Conservation (phyloP, 176 grass and related monocot genomes). For the Oryza officinalis region DNA sequence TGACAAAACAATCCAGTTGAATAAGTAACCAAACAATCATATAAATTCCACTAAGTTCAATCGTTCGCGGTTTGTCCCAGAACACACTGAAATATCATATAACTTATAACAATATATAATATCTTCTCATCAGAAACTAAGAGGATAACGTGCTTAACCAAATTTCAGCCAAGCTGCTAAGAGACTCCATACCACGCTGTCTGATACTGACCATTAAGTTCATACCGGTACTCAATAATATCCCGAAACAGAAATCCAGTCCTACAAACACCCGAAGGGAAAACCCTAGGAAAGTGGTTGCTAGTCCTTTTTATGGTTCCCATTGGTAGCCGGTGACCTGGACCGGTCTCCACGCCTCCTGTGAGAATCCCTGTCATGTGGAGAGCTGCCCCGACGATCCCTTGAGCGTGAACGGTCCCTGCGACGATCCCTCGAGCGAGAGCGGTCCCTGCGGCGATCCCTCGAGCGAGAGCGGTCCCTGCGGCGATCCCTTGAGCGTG, state of each 20-base stretch:
- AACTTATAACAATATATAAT: not conserved
- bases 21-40: not conserved
- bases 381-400: slow-evolving; percentile 33
- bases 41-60: not conserved
- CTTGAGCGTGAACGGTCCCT: slow-evolving; percentile 39
- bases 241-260: not conserved
- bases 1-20: not conserved
- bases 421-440: slow-evolving; percentile 27
- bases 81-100: not conserved
- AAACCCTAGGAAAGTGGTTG: not conserved
- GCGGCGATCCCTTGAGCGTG: slow-evolving; percentile 23
- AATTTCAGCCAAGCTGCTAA: not conserved
- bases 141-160: not conserved
- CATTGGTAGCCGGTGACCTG: slow-evolving; percentile 40
- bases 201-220: not conserved
- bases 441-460: slow-evolving; percentile 38
- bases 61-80: not conserved
- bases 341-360: slow-evolving; percentile 50
- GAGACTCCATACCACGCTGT: slow-evolving; percentile 7
- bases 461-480: slow-evolving; percentile 36
- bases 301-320: slow-evolving; percentile 43
- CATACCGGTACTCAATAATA: slow-evolving; percentile 14
- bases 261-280: not conserved
- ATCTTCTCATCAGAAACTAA: not conserved
- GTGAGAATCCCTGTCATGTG: slow-evolving; percentile 39